Conservation (phyloP, 1,284 basidiomycete genomes). For the Malassezia cuniculi region DNA sequence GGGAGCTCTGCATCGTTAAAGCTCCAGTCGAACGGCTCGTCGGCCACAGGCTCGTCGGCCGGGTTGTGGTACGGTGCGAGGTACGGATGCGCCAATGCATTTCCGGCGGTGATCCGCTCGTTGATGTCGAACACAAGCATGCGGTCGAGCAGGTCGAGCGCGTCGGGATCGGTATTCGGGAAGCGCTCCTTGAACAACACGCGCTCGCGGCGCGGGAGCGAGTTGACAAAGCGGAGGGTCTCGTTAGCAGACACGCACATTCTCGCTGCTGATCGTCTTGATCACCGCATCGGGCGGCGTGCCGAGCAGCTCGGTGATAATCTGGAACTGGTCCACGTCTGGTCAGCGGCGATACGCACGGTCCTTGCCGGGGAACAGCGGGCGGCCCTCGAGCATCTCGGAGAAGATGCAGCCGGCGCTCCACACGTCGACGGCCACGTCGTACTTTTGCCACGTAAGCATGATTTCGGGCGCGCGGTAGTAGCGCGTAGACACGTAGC, state of each 20-base stretch:
- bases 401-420: conserved; percentile 98
- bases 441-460: conserved; percentile 99
- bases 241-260: conserved; percentile 55
- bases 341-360: conserved; percentile 45
- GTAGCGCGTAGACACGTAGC: conserved; percentile 96
- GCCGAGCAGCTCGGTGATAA: conserved; percentile 94
- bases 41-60: conserved; percentile 86
- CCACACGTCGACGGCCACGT: conserved; percentile 96
- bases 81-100: conserved; percentile 84
- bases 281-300: conserved; percentile 99
- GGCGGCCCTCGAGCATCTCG: conserved; percentile 98
- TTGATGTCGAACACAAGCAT: conserved; percentile 98
- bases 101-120: conserved; percentile 84
- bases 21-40: conserved; percentile 94
- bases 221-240: conserved; percentile 98
- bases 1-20: conserved; percentile 99
- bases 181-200: conserved; percentile 91
- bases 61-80: conserved; percentile 97
- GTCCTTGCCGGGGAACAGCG: conserved; percentile 97
- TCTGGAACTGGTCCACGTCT: conserved; percentile 99
- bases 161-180: conserved; percentile 76
- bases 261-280: conserved; percentile 93
- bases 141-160: conserved; percentile 88
- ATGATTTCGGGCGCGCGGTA: conserved; percentile 99
- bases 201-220: conserved; percentile 85